Conservation (phyloP, 768 basidiomycete genomes). For the Suillus paluster region DNA sequence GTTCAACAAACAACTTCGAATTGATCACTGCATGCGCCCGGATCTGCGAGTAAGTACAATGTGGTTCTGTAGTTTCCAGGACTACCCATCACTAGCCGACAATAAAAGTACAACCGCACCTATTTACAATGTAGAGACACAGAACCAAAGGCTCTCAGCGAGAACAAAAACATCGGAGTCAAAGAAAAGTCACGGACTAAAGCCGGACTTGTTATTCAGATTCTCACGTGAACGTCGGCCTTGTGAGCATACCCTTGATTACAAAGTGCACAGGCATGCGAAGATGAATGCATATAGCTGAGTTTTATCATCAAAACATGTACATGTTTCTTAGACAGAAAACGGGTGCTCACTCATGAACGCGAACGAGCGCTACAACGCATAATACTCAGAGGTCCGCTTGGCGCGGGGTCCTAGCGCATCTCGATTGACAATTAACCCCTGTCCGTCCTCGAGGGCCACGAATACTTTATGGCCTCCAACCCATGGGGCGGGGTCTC, state of each 20-base stretch:
- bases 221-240: not conserved
- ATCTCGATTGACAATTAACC: constrained; percentile 16
- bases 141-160: not conserved
- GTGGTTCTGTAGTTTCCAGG: not conserved
- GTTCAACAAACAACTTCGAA: too few relatives aligned
- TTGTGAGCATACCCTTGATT: not conserved
- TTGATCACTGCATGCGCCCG: not conserved
- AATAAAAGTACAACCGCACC: not conserved
- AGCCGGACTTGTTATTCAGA: not conserved
- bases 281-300: not conserved
- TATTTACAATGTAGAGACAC: not conserved
- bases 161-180: not conserved
- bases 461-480: constrained; percentile 29
- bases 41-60: too few relatives aligned
- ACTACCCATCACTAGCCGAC: not conserved
- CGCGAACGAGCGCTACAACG: not conserved
- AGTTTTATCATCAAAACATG: not conserved
- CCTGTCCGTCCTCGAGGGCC: constrained; percentile 31
- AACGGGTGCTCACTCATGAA: not conserved
- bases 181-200: not conserved
- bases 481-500: constrained; percentile 33
- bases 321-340: not conserved
- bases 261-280: not conserved
- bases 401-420: not conserved
- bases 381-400: not conserved